Conservation (phyloP, 805 yeast genomes). For the Wickerhamiella lipophila region DNA sequence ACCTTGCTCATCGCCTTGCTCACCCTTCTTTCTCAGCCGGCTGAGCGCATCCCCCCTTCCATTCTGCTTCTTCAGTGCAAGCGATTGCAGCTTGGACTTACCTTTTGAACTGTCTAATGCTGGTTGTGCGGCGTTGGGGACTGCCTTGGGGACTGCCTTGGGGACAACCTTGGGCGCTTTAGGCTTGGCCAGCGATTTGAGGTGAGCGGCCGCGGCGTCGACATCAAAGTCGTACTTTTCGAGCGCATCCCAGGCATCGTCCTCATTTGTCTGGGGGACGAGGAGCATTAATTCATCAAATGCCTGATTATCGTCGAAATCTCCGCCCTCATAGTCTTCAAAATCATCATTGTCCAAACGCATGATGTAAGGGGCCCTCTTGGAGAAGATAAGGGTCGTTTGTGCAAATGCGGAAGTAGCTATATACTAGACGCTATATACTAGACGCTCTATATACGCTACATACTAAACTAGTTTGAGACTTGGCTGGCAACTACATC, state of each 20-base stretch:
- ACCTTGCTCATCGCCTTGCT: background rate
- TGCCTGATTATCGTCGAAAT: conserved; percentile 19
- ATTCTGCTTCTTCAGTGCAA: conserved; percentile 9
- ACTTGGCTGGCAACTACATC: conserved; percentile 1
- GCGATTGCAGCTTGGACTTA: conserved; percentile 17
- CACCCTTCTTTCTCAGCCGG: background rate
- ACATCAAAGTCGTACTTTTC: conserved; percentile 22
- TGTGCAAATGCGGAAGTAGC: too few species aligned
- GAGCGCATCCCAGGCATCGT: conserved; percentile 20
- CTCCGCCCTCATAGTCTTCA: conserved; percentile 14
- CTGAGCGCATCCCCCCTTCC: conserved; percentile 6
- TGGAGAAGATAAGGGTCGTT: background rate
- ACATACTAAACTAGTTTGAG: too few species aligned
- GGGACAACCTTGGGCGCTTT: conserved; percentile 1
- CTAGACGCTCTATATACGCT: too few species aligned
- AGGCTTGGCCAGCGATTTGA: conserved; percentile 15
- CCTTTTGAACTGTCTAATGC: conserved; percentile 14
- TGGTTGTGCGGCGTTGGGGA: conserved; percentile 4
- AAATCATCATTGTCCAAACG: conserved; percentile 21
- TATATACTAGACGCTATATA: too few species aligned
- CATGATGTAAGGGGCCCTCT: conserved; percentile 2
- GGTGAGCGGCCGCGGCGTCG: conserved; percentile 21
- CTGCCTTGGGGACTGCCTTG: conserved; percentile 12
- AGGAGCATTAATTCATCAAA: conserved; percentile 19
- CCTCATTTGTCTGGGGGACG: conserved; percentile 15